Evolutionary conservation across 2,329 filamentous ascomycete genomes (phyloP).

Genomic region (Cladosporium sp.): DNA sequence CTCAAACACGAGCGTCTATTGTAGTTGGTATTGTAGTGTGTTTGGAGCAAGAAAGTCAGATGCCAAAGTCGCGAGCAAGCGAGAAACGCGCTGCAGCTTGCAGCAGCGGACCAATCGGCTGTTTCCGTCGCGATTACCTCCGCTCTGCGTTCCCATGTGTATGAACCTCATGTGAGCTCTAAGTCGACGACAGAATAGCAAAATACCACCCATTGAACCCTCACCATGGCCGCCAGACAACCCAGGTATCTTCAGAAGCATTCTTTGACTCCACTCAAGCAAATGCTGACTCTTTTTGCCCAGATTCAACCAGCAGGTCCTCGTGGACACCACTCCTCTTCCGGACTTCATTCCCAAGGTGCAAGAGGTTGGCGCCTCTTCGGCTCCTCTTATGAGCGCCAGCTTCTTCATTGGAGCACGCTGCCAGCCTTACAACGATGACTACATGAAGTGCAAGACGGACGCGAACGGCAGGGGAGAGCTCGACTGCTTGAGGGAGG

Average conservation of each 20-base stretch:
- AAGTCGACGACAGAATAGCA: slow-evolving; percentile 4
- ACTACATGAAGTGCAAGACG: slow-evolving; percentile 99
- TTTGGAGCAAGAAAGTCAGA: slow-evolving; percentile 5
- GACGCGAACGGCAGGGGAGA: slow-evolving; percentile 88
- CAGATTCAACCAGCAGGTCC: slow-evolving; percentile 91
- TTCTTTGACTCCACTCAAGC: neutral
- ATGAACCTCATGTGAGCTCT: slow-evolving; percentile 7
- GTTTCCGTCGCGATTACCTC: slow-evolving; percentile 11
- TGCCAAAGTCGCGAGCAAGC: slow-evolving; percentile 6
- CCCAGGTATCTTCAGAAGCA: slow-evolving; percentile 47
- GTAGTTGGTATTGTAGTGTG: slow-evolving; percentile 8
- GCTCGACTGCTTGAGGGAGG: slow-evolving; percentile 92
- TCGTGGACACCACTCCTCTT: slow-evolving; percentile 94
- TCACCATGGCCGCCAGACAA: slow-evolving; percentile 57
- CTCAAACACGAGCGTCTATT: neutral
- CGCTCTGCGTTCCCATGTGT: slow-evolving; percentile 2
- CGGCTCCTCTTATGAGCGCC: slow-evolving; percentile 84
- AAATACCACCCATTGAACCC: slow-evolving; percentile 9
- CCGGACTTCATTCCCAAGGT: slow-evolving; percentile 88
- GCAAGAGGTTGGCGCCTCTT: slow-evolving; percentile 87
- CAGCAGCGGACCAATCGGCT: slow-evolving; percentile 3
- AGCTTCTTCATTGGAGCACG: slow-evolving; percentile 96
- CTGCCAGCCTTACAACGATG: slow-evolving; percentile 94
- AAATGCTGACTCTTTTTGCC: slow-evolving; percentile 7
- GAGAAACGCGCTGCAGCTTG: slow-evolving; percentile 10